Evolutionary conservation across 345 rosid genomes (phyloP).

Genomic region (Eucalyptus guilfoylei): DNA sequence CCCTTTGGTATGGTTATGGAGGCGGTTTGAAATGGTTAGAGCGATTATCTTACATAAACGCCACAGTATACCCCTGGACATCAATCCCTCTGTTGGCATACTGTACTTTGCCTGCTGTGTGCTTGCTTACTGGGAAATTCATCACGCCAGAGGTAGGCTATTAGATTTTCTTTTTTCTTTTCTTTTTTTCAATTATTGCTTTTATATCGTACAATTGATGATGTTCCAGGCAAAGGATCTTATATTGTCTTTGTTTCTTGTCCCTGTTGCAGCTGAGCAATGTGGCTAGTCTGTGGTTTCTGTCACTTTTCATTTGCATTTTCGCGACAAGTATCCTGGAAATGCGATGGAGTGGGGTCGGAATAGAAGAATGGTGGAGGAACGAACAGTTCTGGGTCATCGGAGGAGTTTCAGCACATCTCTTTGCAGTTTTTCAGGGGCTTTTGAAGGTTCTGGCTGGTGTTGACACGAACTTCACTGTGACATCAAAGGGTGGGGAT

Average conservation of each 20-base stretch:
- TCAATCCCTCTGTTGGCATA: constrained; percentile 55
- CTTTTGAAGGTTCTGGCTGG: constrained; percentile 56
- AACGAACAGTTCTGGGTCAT: constrained; percentile 74
- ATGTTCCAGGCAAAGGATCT: not conserved
- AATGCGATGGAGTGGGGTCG: constrained; percentile 62
- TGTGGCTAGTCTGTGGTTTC: constrained; percentile 43
- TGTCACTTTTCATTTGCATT: constrained; percentile 53
- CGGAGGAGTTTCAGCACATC: constrained; percentile 58
- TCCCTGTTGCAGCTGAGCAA: constrained; percentile 35
- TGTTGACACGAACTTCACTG: constrained; percentile 46
- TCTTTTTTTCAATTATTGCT: not conserved
- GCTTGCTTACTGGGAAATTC: constrained; percentile 61
- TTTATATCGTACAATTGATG: not conserved
- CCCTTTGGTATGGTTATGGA: constrained; percentile 72
- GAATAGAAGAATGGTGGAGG: constrained; percentile 77
- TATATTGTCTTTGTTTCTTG: not conserved
- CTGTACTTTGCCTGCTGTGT: constrained; percentile 59
- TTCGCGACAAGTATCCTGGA: constrained; percentile 53
- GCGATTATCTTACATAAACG: constrained; percentile 54
- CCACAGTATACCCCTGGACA: constrained; percentile 51
- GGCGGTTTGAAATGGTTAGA: constrained; percentile 58
- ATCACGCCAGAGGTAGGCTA: constrained; percentile 50
- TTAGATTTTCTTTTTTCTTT: not conserved
- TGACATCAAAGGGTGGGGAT: constrained; percentile 52
- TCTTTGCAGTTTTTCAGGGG: constrained; percentile 59